phyloP scores from a whole-genome alignment of 2,329 filamentous ascomycete genomes.

The Fusarium pseudoanthophilum region DNA sequence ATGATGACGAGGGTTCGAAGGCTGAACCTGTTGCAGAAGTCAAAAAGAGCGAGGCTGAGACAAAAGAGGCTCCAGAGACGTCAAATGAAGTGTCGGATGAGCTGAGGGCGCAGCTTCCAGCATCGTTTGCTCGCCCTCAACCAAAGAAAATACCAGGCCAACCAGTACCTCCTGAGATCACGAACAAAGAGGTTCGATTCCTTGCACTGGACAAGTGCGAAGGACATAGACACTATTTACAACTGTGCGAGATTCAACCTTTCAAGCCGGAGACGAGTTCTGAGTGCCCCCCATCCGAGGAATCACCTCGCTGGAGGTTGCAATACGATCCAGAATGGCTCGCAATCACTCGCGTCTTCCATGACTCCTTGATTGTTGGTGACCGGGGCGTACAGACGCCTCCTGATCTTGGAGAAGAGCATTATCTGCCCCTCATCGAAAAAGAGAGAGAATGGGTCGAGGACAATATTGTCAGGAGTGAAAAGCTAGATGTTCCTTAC shows the following conservation, averaged over 20 bases:
- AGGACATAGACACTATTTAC: slow-evolving; percentile 81
- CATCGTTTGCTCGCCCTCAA: slow-evolving; percentile 70
- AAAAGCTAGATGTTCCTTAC: slow-evolving; percentile 75
- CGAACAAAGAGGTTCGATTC: slow-evolving; percentile 83
- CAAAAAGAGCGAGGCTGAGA: neutral
- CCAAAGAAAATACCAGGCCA: slow-evolving; percentile 61
- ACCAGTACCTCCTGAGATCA: slow-evolving; percentile 76
- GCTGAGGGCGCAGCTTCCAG: slow-evolving; percentile 78
- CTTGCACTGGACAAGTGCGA: slow-evolving; percentile 93
- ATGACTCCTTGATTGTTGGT: slow-evolving; percentile 71
- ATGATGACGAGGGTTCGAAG: slow-evolving; percentile 49
- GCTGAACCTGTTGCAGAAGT: neutral
- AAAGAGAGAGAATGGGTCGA: slow-evolving; percentile 83
- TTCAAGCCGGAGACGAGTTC: slow-evolving; percentile 49
- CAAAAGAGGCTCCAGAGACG: slow-evolving; percentile 24
- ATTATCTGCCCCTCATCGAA: slow-evolving; percentile 75
- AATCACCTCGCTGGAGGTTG: slow-evolving; percentile 64
- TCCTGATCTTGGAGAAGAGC: slow-evolving; percentile 72
- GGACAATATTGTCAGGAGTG: slow-evolving; percentile 72
- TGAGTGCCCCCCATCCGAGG: slow-evolving; percentile 30
- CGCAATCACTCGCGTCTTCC: slow-evolving; percentile 87
- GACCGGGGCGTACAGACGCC: slow-evolving; percentile 64
- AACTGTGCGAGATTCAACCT: slow-evolving; percentile 74
- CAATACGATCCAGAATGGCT: slow-evolving; percentile 96
- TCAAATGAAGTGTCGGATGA: slow-evolving; percentile 65